phyloP scores from a whole-genome alignment of 805 yeast species.

The Candida parachauliodes region DNA sequence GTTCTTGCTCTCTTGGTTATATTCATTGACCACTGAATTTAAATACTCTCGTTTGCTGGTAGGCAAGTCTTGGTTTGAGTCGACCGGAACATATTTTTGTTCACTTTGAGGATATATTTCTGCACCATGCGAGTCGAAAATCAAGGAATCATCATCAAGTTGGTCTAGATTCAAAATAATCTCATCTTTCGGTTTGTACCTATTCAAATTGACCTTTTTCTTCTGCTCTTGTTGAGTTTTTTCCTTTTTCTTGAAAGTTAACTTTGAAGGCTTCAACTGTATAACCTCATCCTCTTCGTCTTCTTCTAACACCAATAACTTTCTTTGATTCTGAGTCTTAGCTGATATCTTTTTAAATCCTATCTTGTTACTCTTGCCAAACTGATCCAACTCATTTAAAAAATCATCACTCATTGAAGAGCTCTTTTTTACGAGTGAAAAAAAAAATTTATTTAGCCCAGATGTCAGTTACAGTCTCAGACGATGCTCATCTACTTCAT shows the following conservation, averaged over 20 bases:
- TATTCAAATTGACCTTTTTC: conserved; percentile 11
- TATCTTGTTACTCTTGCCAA: conserved; percentile 1
- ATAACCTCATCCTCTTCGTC: conserved; percentile 10
- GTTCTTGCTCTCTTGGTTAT: conserved; percentile 9
- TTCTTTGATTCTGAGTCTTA: conserved; percentile 3
- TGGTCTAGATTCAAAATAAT: conserved; percentile 1
- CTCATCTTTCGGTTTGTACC: conserved; percentile 8
- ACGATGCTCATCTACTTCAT: conserved; percentile 58
- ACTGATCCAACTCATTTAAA: neutral
- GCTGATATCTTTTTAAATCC: conserved; percentile 9
- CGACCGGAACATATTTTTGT: conserved; percentile 11
- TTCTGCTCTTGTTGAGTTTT: neutral
- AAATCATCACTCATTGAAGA: conserved; percentile 1
- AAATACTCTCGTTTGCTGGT: conserved; percentile 4
- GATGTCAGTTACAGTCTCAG: conserved; percentile 31
- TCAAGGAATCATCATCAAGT: no score
- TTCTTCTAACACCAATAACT: conserved; percentile 17
- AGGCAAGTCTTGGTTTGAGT: conserved; percentile 3
- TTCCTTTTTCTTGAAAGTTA: conserved; percentile 1
- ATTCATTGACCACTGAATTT: conserved; percentile 9
- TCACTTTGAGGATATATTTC: no score
- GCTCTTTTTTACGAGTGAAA: conserved; percentile 2
- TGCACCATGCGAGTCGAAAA: no score
- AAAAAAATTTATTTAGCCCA: conserved; percentile 3
- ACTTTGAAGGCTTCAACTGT: neutral